These are phyloP conservation scores for Macrocybe sp. DNA, from an alignment of 1,284 basidiomycete genomes.

Conservation along the genomic window DNA sequence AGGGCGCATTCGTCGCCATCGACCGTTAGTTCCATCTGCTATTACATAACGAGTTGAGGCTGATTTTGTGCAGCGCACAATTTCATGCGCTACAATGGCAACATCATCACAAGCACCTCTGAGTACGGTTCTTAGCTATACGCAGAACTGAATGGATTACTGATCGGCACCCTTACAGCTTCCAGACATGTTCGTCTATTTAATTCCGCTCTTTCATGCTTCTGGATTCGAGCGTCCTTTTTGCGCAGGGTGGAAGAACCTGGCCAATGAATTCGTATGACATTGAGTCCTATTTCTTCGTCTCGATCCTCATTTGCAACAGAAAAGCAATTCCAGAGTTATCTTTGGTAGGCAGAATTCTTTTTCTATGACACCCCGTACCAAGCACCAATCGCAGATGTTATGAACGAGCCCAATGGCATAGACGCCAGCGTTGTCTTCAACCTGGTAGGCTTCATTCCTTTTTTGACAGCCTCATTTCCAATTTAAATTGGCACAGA, in stretches of 20 bases:
- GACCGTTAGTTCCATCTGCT: slow-evolving; percentile 38
- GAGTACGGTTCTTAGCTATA: slow-evolving; percentile 29
- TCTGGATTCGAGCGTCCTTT: slow-evolving; percentile 1
- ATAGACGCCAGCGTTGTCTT: slow-evolving; percentile 45
- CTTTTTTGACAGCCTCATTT: neutral
- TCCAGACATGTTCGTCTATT: slow-evolving; percentile 42
- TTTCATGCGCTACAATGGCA: slow-evolving; percentile 54
- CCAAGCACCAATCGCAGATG: slow-evolving; percentile 23
- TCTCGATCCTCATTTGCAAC: neutral
- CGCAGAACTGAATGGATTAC: neutral
- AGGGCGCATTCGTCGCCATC: slow-evolving; percentile 51
- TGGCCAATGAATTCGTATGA: slow-evolving; percentile 47
- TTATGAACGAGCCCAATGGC: slow-evolving; percentile 61
- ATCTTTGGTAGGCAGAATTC: slow-evolving; percentile 40
- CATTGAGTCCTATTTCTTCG: slow-evolving; percentile 5
- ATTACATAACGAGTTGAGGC: neutral
- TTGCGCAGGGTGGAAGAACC: slow-evolving; percentile 47
- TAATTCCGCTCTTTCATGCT: neutral
- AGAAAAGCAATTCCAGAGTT: slow-evolving; percentile 48
- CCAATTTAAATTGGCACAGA: slow-evolving; percentile 25
- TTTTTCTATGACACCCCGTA: neutral
- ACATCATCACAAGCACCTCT: slow-evolving; percentile 41
- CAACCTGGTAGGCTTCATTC: slow-evolving; percentile 30
- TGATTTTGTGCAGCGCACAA: slow-evolving; percentile 41
- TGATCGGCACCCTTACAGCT: slow-evolving; percentile 26